These are phyloP conservation scores for Melaleuca alternifolia DNA, from an alignment of 345 rosid species.

Conservation along the genomic window DNA sequence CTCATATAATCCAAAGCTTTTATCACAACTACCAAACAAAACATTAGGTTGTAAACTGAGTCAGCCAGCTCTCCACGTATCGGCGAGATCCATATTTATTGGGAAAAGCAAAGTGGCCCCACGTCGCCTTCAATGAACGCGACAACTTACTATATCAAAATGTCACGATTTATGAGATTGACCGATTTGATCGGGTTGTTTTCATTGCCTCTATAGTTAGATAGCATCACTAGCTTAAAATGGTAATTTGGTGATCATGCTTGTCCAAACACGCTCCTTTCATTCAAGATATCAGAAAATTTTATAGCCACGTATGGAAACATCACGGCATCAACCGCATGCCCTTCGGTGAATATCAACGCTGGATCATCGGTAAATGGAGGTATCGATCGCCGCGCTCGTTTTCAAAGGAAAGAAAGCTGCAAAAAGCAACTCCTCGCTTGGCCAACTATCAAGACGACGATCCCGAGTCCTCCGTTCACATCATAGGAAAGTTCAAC, in stretches of 20 bases:
- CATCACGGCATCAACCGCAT: neutral
- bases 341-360: neutral
- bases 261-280: neutral
- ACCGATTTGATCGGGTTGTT: neutral
- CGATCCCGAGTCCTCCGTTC: neutral
- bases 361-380: neutral
- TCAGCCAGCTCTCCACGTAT: rapidly evolving
- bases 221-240: neutral
- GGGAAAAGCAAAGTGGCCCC: neutral
- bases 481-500: neutral
- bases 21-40: neutral
- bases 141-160: neutral
- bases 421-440: neutral
- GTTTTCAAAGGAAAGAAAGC: neutral
- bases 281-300: neutral
- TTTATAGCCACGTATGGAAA: neutral
- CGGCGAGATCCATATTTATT: neutral
- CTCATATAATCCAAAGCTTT: neutral
- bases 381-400: neutral
- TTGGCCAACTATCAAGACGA: neutral
- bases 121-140: neutral
- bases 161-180: neutral
- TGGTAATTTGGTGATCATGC: neutral
- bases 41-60: neutral
- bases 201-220: neutral